Evolutionary conservation across 2,329 filamentous ascomycete genomes (phyloP).

Genomic region (Hymenoscyphus scutula): DNA sequence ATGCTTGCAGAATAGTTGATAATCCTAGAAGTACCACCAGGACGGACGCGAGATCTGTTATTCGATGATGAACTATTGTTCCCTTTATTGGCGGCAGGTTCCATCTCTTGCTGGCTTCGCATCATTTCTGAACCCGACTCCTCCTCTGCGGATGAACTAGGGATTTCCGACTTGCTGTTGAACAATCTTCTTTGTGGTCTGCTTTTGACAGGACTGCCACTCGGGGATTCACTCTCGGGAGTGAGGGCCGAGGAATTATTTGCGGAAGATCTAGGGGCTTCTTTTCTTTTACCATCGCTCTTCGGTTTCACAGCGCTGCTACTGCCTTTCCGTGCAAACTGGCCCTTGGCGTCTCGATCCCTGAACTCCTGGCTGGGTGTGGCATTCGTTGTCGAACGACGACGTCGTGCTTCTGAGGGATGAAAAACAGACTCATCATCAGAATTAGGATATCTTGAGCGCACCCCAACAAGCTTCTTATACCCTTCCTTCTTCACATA

Average conservation of each 20-base stretch:
- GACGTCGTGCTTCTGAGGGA: background rate
- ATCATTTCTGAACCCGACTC: background rate
- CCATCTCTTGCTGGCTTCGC: background rate
- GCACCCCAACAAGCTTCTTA: background rate
- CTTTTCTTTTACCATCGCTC: background rate
- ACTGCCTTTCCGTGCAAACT: background rate
- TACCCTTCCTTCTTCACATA: background rate
- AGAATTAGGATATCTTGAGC: background rate
- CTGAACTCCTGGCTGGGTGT: no score
- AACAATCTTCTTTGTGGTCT: background rate
- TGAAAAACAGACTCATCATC: slow-evolving; percentile 7
- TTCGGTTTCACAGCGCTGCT: background rate
- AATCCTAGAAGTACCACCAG: background rate
- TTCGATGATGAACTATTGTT: background rate
- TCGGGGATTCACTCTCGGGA: background rate
- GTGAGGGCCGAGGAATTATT: background rate
- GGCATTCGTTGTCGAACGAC: background rate
- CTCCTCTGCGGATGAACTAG: background rate
- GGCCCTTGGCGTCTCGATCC: background rate
- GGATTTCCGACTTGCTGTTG: background rate
- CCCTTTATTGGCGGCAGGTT: background rate
- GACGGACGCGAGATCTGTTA: background rate
- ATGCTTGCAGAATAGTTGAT: background rate
- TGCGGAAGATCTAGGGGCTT: background rate
- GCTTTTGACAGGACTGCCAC: background rate